A percentile compares a stretch with the other conserved stretches of the same genome.
phyloP scores from a whole-genome alignment of 1,284 basidiomycete species.

The Marasmius sp. region DNA sequence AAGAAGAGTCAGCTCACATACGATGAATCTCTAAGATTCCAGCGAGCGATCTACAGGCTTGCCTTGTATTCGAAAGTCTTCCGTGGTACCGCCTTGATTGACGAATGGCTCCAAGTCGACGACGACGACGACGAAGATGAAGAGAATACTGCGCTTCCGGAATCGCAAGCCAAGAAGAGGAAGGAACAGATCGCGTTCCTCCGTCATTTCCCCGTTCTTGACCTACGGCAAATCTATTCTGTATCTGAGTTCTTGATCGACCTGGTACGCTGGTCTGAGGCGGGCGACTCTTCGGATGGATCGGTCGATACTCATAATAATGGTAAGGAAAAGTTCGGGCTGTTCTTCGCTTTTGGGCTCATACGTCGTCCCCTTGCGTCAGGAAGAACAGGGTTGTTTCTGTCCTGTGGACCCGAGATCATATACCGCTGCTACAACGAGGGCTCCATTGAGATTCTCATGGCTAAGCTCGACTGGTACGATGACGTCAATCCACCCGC shows the following conservation, averaged over 20 bases:
- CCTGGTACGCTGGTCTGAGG: slow-evolving; percentile 14
- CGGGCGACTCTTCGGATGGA: background rate
- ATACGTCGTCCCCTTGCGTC: background rate
- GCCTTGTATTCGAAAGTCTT: slow-evolving; percentile 26
- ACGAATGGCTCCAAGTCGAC: slow-evolving; percentile 6
- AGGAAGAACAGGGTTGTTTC: background rate
- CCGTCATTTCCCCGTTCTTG: slow-evolving; percentile 20
- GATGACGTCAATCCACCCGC: background rate
- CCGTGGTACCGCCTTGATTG: slow-evolving; percentile 2
- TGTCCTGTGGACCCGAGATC: background rate
- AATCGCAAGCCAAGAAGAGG: slow-evolving; percentile 1
- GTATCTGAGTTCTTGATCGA: slow-evolving; percentile 25
- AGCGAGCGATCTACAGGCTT: slow-evolving; percentile 30
- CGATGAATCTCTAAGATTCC: slow-evolving; percentile 32
- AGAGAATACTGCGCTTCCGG: background rate
- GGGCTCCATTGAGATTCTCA: slow-evolving; percentile 1
- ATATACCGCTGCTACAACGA: background rate
- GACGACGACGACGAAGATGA: slow-evolving; percentile 15
- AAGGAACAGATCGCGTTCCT: slow-evolving; percentile 19
- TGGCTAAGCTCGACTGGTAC: slow-evolving; percentile 1
- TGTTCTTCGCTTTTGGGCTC: background rate
- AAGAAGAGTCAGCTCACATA: slow-evolving; percentile 25
- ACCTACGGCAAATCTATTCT: slow-evolving; percentile 27
- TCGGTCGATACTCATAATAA: background rate
- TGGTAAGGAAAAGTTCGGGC: background rate